Conservation (phyloP, 441 rosid species). For the Sinapis alba region DNA sequence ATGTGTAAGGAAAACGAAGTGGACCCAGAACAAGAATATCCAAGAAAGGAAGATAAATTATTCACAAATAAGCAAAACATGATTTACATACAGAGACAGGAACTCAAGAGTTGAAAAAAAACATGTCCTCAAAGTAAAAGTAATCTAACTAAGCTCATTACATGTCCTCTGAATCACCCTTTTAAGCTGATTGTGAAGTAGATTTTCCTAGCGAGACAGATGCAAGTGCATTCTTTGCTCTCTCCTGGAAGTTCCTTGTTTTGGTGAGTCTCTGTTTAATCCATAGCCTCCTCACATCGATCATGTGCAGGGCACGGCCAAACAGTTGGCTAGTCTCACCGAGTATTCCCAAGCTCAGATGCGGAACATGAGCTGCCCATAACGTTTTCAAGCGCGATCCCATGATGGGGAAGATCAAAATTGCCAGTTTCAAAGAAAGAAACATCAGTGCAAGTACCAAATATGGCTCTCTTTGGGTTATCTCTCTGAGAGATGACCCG, state of each 20-base stretch:
- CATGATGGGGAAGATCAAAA: slow-evolving; percentile 50
- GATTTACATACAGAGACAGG: slow-evolving; percentile 58
- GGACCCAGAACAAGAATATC: slow-evolving; percentile 46
- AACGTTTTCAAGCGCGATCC: slow-evolving; percentile 57
- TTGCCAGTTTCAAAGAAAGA: slow-evolving; percentile 54
- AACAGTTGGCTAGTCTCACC: slow-evolving; percentile 80
- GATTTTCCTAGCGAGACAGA: slow-evolving; percentile 85
- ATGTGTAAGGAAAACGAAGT: slow-evolving; percentile 1
- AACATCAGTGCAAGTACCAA: slow-evolving; percentile 56
- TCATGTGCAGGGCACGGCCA: slow-evolving; percentile 61
- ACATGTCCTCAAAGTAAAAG: slow-evolving; percentile 26
- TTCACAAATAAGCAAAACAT: slow-evolving; percentile 35
- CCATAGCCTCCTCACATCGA: slow-evolving; percentile 88
- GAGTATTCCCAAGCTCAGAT: slow-evolving; percentile 77
- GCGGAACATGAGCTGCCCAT: slow-evolving; percentile 58
- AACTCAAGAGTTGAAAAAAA: neutral
- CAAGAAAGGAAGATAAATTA: slow-evolving; percentile 24
- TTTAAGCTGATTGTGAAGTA: slow-evolving; percentile 48
- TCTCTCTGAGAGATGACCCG: slow-evolving; percentile 45
- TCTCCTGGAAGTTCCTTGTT: slow-evolving; percentile 70
- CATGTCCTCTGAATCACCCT: slow-evolving; percentile 20
- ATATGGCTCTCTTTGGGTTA: slow-evolving; percentile 59
- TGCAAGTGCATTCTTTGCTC: slow-evolving; percentile 80
- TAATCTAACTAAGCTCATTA: slow-evolving; percentile 28
- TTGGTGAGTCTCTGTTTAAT: slow-evolving; percentile 66